phyloP scores from a whole-genome alignment of 345 rosid genomes.

The Pugionium dolabratum region DNA sequence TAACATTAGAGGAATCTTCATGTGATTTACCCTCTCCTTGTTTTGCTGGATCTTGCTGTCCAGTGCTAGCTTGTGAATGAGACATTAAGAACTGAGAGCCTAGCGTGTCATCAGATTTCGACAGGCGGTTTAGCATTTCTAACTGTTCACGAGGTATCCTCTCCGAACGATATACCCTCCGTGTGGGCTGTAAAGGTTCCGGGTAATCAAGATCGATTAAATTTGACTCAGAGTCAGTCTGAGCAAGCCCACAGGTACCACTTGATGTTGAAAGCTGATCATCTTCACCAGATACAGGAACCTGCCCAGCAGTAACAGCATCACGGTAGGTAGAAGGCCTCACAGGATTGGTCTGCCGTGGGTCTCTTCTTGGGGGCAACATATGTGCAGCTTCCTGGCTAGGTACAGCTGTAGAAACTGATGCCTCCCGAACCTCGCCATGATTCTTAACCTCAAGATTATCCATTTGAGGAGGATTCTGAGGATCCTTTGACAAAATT shows the following conservation, averaged over 20 bases:
- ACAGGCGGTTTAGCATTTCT: slow-evolving; percentile 62
- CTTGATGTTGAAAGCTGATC: slow-evolving; percentile 48
- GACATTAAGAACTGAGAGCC: slow-evolving; percentile 66
- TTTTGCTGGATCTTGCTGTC: slow-evolving; percentile 45
- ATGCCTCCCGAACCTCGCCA: slow-evolving; percentile 43
- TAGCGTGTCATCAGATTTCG: slow-evolving; percentile 75
- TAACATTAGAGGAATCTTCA: slow-evolving; percentile 41
- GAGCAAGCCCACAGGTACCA: slow-evolving; percentile 43
- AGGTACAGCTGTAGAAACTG: slow-evolving; percentile 40
- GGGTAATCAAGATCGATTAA: slow-evolving; percentile 52
- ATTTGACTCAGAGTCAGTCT: slow-evolving; percentile 51
- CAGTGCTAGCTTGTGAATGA: slow-evolving; percentile 48
- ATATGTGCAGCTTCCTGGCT: slow-evolving; percentile 40
- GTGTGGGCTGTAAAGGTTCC: slow-evolving; percentile 52
- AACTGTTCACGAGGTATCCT: slow-evolving; percentile 68
- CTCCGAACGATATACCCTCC: slow-evolving; percentile 69
- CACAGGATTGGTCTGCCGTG: slow-evolving; percentile 35
- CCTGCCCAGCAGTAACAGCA: slow-evolving; percentile 43
- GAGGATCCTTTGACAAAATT: slow-evolving; percentile 36
- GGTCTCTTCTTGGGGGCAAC: slow-evolving; percentile 37
- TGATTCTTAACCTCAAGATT: slow-evolving; percentile 47
- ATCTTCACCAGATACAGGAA: slow-evolving; percentile 50
- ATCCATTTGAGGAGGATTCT: slow-evolving; percentile 40
- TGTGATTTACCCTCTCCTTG: slow-evolving; percentile 50
- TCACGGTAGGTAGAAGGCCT: slow-evolving; percentile 47